These are phyloP conservation scores for Apocynum venetum DNA, from an alignment of 257 asterid genomes.

Conservation along the genomic window DNA sequence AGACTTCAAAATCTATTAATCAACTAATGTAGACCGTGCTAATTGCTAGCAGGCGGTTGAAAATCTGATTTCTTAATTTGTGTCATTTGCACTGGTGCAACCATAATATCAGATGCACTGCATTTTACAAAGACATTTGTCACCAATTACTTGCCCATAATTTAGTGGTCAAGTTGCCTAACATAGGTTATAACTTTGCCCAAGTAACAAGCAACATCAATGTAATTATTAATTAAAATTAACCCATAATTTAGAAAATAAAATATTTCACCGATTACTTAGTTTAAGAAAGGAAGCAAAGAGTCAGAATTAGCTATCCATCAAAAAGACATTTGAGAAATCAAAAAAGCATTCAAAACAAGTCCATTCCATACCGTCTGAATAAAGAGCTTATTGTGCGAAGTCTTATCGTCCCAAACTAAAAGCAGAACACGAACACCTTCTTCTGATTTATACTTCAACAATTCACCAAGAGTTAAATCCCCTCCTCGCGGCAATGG, in stretches of 20 bases:
- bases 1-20: not conserved
- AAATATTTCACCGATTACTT: too few relatives aligned
- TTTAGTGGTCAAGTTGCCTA: too few relatives aligned
- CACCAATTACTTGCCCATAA: too few relatives aligned
- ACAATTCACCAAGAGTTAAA: conserved; percentile 77
- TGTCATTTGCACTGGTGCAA: not conserved
- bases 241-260: too few relatives aligned
- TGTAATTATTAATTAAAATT: too few relatives aligned
- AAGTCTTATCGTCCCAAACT: conserved; percentile 95
- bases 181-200: not conserved
- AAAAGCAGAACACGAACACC: conserved; percentile 89
- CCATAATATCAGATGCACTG: not conserved
- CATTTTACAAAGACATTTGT: not conserved
- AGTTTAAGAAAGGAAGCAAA: not conserved
- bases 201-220: not conserved
- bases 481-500: conserved; percentile 85
- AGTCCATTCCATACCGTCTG: conserved; percentile 49
- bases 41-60: not conserved
- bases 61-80: not conserved
- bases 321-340: not conserved
- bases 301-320: not conserved
- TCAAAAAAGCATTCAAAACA: not conserved
- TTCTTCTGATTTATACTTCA: conserved; percentile 89
- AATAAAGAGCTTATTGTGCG: conserved; percentile 58
- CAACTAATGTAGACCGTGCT: not conserved